These are phyloP conservation scores for Tolypocladium tropicale DNA, from an alignment of 2,329 filamentous ascomycete species.

Conservation along the genomic window DNA sequence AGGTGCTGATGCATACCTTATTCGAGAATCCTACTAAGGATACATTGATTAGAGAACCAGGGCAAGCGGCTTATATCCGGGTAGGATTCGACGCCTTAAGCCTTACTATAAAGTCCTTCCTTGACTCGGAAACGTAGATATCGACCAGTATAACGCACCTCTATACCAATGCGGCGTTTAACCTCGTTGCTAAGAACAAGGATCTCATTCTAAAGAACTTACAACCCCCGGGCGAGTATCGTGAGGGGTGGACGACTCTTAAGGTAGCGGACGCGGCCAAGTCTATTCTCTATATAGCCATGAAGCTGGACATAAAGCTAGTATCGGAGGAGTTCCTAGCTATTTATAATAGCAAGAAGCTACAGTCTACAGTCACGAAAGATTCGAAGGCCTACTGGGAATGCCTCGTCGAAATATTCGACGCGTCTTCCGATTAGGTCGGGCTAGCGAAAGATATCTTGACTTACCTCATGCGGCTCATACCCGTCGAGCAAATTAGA, in stretches of 20 bases:
- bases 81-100: constrained; percentile 53
- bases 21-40: constrained; percentile 54
- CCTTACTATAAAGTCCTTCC: constrained; percentile 46
- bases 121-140: constrained; percentile 32
- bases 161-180: constrained; percentile 54
- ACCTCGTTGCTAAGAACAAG: constrained; percentile 53
- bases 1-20: constrained; percentile 66
- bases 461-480: constrained; percentile 57
- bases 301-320: constrained; percentile 33
- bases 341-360: constrained; percentile 47
- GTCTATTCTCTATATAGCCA: constrained; percentile 41
- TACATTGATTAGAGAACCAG: constrained; percentile 41
- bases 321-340: constrained; percentile 38
- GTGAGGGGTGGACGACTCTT: constrained; percentile 28
- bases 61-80: constrained; percentile 50
- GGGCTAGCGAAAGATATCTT: constrained; percentile 66
- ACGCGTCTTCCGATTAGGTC: constrained; percentile 60
- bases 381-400: constrained; percentile 44
- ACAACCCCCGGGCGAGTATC: constrained; percentile 13
- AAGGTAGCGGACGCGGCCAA: constrained; percentile 33
- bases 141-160: constrained; percentile 44
- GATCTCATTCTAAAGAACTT: constrained; percentile 41
- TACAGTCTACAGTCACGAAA: constrained; percentile 58
- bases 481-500: constrained; percentile 65
- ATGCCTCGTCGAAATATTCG: constrained; percentile 57